Evolutionary conservation across 495 filamentous ascomycete genomes (phyloP).

Genomic region (Extremus antarcticus): DNA sequence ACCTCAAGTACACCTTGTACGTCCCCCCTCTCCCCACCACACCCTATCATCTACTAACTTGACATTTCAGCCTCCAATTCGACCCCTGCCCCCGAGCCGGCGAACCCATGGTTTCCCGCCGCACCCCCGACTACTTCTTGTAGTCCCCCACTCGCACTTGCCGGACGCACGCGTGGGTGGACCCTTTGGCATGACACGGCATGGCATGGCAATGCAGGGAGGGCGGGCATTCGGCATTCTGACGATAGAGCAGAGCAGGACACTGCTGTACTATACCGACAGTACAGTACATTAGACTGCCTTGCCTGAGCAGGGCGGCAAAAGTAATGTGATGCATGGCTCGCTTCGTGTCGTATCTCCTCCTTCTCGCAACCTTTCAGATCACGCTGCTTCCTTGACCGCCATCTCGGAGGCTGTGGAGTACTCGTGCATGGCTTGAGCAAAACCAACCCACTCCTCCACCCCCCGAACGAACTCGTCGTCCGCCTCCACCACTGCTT

Average conservation of each 20-base stretch:
- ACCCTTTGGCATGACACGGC: neutral
- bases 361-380: neutral
- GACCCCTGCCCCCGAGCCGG: conserved; percentile 95
- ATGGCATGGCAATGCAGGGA: neutral
- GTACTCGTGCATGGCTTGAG: no score
- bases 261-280: neutral
- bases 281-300: no score
- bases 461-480: conserved; percentile 53
- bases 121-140: conserved; percentile 96
- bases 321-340: neutral
- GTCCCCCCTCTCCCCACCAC: conserved; percentile 29
- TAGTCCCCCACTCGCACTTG: no score
- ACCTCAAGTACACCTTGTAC: conserved; percentile 99
- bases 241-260: neutral
- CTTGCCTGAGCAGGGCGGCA: no score
- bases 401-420: no score
- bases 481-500: conserved; percentile 36
- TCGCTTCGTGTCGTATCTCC: neutral
- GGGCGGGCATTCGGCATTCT: no score
- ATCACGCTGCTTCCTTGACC: neutral
- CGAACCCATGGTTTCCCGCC: conserved; percentile 96
- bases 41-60: neutral
- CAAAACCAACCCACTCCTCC: conserved; percentile 76
- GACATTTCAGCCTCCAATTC: conserved; percentile 75
- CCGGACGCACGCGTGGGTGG: no score